phyloP scores from a whole-genome alignment of 2,329 filamentous ascomycete species.

The Mycosphaerelloides madeirae region DNA sequence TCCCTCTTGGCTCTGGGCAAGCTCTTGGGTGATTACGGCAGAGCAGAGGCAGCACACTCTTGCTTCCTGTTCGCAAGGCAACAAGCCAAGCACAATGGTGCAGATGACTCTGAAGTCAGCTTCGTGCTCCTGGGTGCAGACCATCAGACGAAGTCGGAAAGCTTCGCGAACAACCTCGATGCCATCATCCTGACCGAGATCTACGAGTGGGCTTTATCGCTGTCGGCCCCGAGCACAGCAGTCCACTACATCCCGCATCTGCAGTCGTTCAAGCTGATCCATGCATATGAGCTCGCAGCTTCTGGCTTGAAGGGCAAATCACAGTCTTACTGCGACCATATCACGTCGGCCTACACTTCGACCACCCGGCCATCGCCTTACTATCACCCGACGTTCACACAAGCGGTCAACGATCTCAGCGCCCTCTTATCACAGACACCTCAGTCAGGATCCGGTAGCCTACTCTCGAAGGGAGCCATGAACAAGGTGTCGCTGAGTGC shows the following conservation, averaged over 20 bases:
- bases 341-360: constrained; percentile 68
- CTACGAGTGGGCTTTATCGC: constrained; percentile 81
- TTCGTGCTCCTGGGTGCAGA: constrained; percentile 84
- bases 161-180: constrained; percentile 77
- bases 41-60: constrained; percentile 86
- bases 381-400: constrained; percentile 70
- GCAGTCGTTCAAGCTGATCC: constrained; percentile 83
- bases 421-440: constrained; percentile 80
- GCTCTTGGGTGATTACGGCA: constrained; percentile 76
- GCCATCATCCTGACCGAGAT: constrained; percentile 91
- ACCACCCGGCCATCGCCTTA: constrained; percentile 83
- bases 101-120: constrained; percentile 72
- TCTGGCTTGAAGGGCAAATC: constrained; percentile 78
- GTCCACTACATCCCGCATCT: constrained; percentile 65
- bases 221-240: constrained; percentile 48
- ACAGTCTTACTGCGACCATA: constrained; percentile 84
- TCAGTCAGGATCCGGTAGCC: constrained; percentile 63
- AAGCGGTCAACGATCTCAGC: constrained; percentile 74
- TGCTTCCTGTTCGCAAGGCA: constrained; percentile 84
- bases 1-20: constrained; percentile 76
- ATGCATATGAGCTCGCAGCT: constrained; percentile 79
- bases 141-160: constrained; percentile 59
- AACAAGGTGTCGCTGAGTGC: constrained; percentile 90
- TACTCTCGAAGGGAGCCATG: constrained; percentile 93
- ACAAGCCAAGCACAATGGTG: constrained; percentile 68